A percentile compares a stretch with the other conserved stretches of the same genome.
These are phyloP conservation scores for Pseudozyma hubeiensis DNA, from an alignment of 1,284 basidiomycete genomes.

Conservation along the genomic window DNA sequence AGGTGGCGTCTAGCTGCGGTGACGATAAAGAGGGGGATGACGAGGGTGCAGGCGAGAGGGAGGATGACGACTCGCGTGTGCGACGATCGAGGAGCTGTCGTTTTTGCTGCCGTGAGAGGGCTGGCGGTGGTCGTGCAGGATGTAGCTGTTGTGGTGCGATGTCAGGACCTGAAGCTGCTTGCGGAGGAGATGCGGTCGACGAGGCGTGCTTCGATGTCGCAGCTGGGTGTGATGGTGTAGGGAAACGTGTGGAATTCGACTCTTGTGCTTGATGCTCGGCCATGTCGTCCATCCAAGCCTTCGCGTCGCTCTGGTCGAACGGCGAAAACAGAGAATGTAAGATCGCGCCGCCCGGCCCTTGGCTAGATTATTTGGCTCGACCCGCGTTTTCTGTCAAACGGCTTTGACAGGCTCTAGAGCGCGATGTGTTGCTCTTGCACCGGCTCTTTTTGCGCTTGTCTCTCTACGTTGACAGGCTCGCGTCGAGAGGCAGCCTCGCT, in stretches of 20 bases:
- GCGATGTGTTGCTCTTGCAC: too few relatives aligned
- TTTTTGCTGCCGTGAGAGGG: conserved; percentile 6
- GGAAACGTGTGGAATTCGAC: conserved; percentile 27
- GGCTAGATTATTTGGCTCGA: too few relatives aligned
- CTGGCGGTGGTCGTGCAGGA: neutral
- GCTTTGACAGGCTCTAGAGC: too few relatives aligned
- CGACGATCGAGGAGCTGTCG: conserved; percentile 9
- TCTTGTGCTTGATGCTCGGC: conserved; percentile 18
- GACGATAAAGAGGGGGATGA: conserved; percentile 26
- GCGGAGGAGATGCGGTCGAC: neutral
- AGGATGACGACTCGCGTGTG: conserved; percentile 28
- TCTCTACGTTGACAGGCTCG: too few relatives aligned
- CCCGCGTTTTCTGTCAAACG: too few relatives aligned
- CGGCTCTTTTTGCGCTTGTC: too few relatives aligned
- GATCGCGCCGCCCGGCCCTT: conserved; percentile 17
- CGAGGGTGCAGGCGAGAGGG: conserved; percentile 39
- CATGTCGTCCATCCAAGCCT: conserved; percentile 23
- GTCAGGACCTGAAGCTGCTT: neutral
- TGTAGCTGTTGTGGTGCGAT: neutral
- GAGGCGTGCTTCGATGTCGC: conserved; percentile 3
- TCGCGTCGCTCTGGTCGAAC: too few relatives aligned
- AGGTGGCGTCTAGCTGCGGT: conserved; percentile 4
- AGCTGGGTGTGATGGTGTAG: conserved; percentile 21
- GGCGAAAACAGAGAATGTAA: conserved; percentile 12
- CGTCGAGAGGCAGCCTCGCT: too few relatives aligned